Percentiles rank a stretch among this genome's conserved stretches.
Conservation (phyloP, 345 rosid species). For the Aquilaria yunnanensis region DNA sequence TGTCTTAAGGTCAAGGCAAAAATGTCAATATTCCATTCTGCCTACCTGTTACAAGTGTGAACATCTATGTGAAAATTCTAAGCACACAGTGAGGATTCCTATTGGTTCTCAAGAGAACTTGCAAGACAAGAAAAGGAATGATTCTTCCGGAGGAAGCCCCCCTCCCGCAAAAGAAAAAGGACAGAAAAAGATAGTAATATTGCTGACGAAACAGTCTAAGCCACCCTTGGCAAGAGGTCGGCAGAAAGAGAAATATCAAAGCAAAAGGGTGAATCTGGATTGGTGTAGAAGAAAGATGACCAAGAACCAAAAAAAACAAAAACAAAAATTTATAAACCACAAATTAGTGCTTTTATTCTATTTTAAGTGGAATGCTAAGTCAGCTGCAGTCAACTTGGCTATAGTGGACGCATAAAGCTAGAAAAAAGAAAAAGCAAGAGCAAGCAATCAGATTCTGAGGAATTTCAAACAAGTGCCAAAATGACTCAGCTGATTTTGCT, state of each 20-base stretch:
- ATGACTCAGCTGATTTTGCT: constrained; percentile 31
- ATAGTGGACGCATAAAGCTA: constrained; percentile 20
- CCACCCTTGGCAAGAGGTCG: constrained; percentile 35
- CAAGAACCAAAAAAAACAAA: too few species aligned
- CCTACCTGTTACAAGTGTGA: too few species aligned
- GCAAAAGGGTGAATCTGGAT: constrained; percentile 19
- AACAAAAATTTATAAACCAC: not conserved
- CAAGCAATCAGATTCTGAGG: constrained; percentile 14
- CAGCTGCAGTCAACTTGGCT: constrained; percentile 53
- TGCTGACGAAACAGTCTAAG: constrained; percentile 27
- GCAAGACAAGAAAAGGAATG: constrained; percentile 15
- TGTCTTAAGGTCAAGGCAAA: too few species aligned
- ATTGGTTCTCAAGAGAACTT: constrained; percentile 12
- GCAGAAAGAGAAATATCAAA: constrained; percentile 29
- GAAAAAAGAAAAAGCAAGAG: constrained; percentile 7
- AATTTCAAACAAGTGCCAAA: constrained; percentile 23
- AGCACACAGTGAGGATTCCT: constrained; percentile 12
- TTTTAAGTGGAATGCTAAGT: constrained; percentile 50
- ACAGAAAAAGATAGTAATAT: not conserved
- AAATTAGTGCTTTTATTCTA: constrained; percentile 40
- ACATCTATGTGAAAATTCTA: constrained; percentile 1
- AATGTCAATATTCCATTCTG: too few species aligned
- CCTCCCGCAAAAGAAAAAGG: constrained; percentile 9
- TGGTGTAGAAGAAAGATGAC: constrained; percentile 22
- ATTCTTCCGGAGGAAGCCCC: constrained; percentile 18